Evolutionary conservation across 2,329 filamentous ascomycete genomes (phyloP), one percentile per base, ranked within the genome.

Genomic region (Peltaster fructicola): DNA sequence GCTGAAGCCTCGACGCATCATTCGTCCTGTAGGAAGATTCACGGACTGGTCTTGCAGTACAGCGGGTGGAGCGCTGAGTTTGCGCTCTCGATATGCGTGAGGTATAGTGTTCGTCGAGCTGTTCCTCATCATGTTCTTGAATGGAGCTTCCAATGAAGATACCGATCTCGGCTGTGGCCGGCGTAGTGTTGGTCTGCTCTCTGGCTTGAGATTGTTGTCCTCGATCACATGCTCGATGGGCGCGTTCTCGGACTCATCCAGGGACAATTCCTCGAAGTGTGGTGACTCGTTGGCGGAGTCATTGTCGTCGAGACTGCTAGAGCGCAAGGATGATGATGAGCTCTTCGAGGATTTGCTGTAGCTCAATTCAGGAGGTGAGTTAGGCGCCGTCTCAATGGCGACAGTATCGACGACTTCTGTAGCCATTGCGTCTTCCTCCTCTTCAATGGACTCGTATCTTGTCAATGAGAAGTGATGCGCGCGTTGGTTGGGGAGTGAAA

Each of bases 241-340:
- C n/a, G n/a, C n/a, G 33, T 58, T 38, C 9, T 34, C 29, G 4
- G 38, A 34, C 17, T 78, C 73, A 31, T 82, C 75, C 15, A 95
- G 68, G 8, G 77, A 80, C 47, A 93, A 92, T 36, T 93, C 85
- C 49, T 95, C 85, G 42, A 93, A 93, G 48, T 93, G 73, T 35
- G 70, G 72, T 30, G 75, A 67, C 44, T 91, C 79, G 43, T 73
- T 70, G 14, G 55, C 26, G 12, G 30, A 51, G 39, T 48, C 46
- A 31, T 52, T 48, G 22, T 51, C 45, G 38, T 79, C 77, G 41
- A 69, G 75, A 33, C 68, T 72, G 29, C 76, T 73, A 17, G 82
- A 91, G 39, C 74, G 75, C 43, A 85, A 77, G 24, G 81, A 91
- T 4, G 80, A 90, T n/a, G 40, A 41, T 11, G 40, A 43, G 14